phyloP scores from a whole-genome alignment of 352 stramenopile genomes.

The Phytophthora multivora region DNA sequence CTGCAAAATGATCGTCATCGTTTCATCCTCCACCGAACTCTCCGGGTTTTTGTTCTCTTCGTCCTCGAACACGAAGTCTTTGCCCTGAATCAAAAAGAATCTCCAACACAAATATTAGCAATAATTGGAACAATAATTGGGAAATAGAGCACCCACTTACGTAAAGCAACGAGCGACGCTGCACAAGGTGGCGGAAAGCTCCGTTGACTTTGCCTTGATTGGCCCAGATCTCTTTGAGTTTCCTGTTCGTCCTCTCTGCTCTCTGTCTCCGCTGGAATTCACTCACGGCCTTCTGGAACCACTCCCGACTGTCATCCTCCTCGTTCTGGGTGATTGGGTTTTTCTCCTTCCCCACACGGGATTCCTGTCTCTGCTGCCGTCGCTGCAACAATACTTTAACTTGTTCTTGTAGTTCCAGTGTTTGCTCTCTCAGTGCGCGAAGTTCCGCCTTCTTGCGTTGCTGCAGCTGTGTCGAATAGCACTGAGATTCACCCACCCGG shows the following conservation, averaged over 20 bases:
- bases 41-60: slow-evolving; percentile 7
- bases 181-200: slow-evolving; percentile 30
- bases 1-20: slow-evolving; percentile 32
- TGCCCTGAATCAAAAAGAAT: slow-evolving; percentile 26
- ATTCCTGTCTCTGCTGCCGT: slow-evolving; percentile 16
- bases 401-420: slow-evolving; percentile 34
- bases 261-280: slow-evolving; percentile 37
- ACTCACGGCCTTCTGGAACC: slow-evolving; percentile 23
- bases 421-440: slow-evolving; percentile 27
- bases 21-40: slow-evolving; percentile 23
- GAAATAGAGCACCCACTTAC: slow-evolving; percentile 10
- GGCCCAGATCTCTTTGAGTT: slow-evolving; percentile 38
- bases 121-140: background rate
- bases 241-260: slow-evolving; percentile 35
- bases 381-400: slow-evolving; percentile 33
- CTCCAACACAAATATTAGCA: slow-evolving; percentile 2
- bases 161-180: slow-evolving; percentile 32
- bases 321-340: slow-evolving; percentile 14
- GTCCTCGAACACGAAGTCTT: slow-evolving; percentile 33
- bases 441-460: slow-evolving; percentile 41
- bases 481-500: slow-evolving; percentile 6
- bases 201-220: slow-evolving; percentile 40
- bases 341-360: slow-evolving; percentile 12
- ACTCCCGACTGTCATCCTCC: slow-evolving; percentile 25
- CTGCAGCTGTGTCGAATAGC: slow-evolving; percentile 36